Conservation (phyloP, 2,329 filamentous ascomycete genomes). For the Phoma herbarum region DNA sequence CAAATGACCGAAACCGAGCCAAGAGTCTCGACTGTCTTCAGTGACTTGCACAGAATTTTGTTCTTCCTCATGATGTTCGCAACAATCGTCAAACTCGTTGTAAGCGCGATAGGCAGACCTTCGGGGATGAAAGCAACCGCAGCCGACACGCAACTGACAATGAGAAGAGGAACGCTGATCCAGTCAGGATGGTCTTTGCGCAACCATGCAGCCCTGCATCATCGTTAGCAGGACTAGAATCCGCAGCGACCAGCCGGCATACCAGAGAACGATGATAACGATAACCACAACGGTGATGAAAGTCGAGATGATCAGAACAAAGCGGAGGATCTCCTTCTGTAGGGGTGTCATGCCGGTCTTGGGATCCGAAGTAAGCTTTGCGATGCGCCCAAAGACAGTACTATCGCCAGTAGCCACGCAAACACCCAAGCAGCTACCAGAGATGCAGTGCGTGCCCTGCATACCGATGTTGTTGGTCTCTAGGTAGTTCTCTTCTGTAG, state of each 20-base stretch:
- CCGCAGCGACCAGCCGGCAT: constrained; percentile 17
- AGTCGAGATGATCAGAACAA: constrained; percentile 73
- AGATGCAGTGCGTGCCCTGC: constrained; percentile 81
- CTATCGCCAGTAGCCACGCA: constrained; percentile 76
- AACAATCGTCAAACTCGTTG: constrained; percentile 74
- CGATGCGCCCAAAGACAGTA: constrained; percentile 80
- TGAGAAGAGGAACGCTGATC: constrained; percentile 76
- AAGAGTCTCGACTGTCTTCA: constrained; percentile 80
- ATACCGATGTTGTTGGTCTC: constrained; percentile 80
- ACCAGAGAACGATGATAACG: constrained; percentile 73
- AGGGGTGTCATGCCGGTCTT: constrained; percentile 73
- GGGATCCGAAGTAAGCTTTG: constrained; percentile 74
- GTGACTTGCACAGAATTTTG: constrained; percentile 79
- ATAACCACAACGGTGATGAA: constrained; percentile 73
- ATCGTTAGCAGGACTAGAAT: constrained; percentile 13
- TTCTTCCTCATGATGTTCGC: constrained; percentile 80
- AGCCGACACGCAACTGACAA: constrained; percentile 72
- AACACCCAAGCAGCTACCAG: constrained; percentile 71
- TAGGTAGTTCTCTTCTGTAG: constrained; percentile 73
- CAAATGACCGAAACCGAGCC: constrained; percentile 77
- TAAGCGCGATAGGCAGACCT: constrained; percentile 49
- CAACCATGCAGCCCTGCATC: constrained; percentile 72
- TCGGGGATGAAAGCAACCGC: constrained; percentile 78
- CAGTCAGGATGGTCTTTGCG: constrained; percentile 71
- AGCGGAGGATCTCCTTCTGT: constrained; percentile 76